Conservation (phyloP, 164 flowering plant species). For the Annona squamosa region DNA sequence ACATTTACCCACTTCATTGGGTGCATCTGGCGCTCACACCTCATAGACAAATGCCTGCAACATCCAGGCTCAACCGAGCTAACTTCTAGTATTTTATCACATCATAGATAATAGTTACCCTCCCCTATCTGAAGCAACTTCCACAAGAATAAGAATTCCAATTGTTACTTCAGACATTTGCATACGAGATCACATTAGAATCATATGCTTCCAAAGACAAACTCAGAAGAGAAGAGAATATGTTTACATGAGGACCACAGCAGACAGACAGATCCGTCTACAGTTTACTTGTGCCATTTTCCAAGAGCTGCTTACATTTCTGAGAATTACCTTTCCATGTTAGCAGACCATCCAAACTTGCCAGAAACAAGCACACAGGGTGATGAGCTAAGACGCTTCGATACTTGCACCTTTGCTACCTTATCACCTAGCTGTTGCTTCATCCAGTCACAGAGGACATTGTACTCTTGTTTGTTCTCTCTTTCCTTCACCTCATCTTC, state of each 20-base stretch:
- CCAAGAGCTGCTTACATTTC: not conserved
- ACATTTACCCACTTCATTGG: not conserved
- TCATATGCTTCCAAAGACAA: not conserved
- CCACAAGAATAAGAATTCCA: not conserved
- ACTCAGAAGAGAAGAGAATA: not conserved
- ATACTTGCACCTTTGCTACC: constrained; percentile 93
- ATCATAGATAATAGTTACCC: not conserved
- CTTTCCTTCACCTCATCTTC: constrained; percentile 91
- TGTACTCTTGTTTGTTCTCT: constrained; percentile 72
- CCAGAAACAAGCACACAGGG: constrained; percentile 99
- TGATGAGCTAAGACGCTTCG: constrained; percentile 86
- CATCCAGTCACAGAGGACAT: constrained; percentile 90
- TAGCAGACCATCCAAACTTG: constrained; percentile 99
- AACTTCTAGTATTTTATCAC: no score
- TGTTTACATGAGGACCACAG: not conserved
- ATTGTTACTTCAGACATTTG: no score
- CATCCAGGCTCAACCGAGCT: not conserved
- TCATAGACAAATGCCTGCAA: not conserved
- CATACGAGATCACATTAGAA: not conserved
- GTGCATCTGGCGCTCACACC: not conserved
- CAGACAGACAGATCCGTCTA: no score
- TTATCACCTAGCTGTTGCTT: constrained; percentile 95
- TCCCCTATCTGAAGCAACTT: not conserved
- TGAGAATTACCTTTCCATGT: constrained; percentile 83
- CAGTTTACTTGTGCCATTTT: not conserved